Percentiles rank a stretch among this genome's conserved stretches.
phyloP scores from a whole-genome alignment of 305 asterid genomes.

The Fraxinus nigra region DNA sequence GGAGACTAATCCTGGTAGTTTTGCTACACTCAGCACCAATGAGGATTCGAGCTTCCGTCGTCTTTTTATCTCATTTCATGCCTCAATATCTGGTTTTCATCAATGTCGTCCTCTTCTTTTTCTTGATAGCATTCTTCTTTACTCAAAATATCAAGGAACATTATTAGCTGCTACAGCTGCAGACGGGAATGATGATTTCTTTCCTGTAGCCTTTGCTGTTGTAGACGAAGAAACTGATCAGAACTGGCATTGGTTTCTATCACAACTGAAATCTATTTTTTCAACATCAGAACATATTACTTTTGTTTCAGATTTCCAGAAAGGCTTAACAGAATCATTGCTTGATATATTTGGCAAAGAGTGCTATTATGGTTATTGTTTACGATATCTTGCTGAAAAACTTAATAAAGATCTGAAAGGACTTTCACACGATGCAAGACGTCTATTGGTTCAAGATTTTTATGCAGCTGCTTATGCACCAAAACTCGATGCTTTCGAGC shows the following conservation, averaged over 20 bases:
- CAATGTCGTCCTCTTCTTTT: slow-evolving; percentile 33
- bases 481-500: slow-evolving; percentile 60
- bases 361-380: slow-evolving; percentile 82
- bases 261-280: slow-evolving; percentile 70
- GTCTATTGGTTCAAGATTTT: slow-evolving; percentile 89
- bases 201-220: no score
- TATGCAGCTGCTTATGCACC: slow-evolving; percentile 85
- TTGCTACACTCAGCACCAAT: no score
- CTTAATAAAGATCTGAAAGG: slow-evolving; percentile 87
- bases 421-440: slow-evolving; percentile 96
- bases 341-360: slow-evolving; percentile 70
- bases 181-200: no score
- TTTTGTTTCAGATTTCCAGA: slow-evolving; percentile 83
- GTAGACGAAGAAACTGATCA: slow-evolving; percentile 46
- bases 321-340: slow-evolving; percentile 72
- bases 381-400: slow-evolving; percentile 86
- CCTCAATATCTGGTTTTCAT: slow-evolving; percentile 48
- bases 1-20: slow-evolving; percentile 76
- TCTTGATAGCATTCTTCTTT: no score
- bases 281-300: slow-evolving; percentile 73
- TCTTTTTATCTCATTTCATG: no score
- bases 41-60: no score
- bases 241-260: slow-evolving; percentile 92
- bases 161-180: no score
- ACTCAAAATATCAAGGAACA: no score